phyloP scores from a whole-genome alignment of 2,329 filamentous ascomycete species.

The Emmonsiellopsis sp. region DNA sequence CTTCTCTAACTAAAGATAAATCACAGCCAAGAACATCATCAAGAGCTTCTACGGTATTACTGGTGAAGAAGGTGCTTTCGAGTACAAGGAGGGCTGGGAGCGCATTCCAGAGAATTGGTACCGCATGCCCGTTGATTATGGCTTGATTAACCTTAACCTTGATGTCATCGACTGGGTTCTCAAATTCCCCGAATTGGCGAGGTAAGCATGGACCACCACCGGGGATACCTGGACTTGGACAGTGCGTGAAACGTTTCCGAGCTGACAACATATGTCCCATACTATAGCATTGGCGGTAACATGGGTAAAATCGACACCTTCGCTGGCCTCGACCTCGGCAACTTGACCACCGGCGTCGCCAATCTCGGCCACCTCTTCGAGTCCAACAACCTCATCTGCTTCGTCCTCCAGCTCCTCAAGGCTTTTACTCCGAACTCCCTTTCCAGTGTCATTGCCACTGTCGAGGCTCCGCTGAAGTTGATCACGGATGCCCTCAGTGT shows the following conservation, averaged over 20 bases:
- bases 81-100: conserved; percentile 41
- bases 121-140: conserved; percentile 36
- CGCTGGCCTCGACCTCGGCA: conserved; percentile 34
- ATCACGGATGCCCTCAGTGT: conserved; percentile 20
- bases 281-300: conserved; percentile 42
- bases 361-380: conserved; percentile 26
- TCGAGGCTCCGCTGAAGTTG: conserved; percentile 20
- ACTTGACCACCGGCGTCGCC: conserved; percentile 35
- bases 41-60: conserved; percentile 41
- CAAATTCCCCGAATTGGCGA: conserved; percentile 34
- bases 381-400: conserved; percentile 33
- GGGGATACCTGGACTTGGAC: neutral
- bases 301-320: conserved; percentile 43
- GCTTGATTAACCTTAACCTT: conserved; percentile 33
- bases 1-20: conserved; percentile 6
- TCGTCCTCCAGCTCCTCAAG: conserved; percentile 26
- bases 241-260: neutral
- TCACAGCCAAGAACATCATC: conserved; percentile 31
- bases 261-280: neutral
- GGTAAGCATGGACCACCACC: conserved; percentile 11
- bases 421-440: conserved; percentile 24
- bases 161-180: conserved; percentile 31
- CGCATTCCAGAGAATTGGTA: conserved; percentile 47
- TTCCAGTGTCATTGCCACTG: conserved; percentile 19
- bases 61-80: conserved; percentile 31